These are phyloP conservation scores for Veloboletus limbatus DNA, from an alignment of 1,284 basidiomycete species.

Conservation along the genomic window DNA sequence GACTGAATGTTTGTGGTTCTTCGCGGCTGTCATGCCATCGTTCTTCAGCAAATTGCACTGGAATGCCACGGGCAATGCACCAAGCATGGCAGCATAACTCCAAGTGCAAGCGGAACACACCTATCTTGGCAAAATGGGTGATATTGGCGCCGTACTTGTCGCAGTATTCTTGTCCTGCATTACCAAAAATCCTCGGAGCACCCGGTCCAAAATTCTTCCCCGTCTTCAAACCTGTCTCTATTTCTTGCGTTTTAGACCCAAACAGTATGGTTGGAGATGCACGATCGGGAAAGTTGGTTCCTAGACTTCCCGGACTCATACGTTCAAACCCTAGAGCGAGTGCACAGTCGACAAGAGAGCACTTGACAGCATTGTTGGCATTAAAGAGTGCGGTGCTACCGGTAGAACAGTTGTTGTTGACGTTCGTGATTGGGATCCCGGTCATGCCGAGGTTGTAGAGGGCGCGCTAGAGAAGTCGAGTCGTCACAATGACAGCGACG, in stretches of 20 bases:
- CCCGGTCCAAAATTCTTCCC: conserved; percentile 67
- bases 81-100: neutral
- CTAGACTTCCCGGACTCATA: conserved; percentile 78
- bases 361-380: conserved; percentile 65
- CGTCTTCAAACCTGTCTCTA: conserved; percentile 46
- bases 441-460: conserved; percentile 84
- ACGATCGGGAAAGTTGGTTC: conserved; percentile 68
- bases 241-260: conserved; percentile 42
- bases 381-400: conserved; percentile 73
- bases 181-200: conserved; percentile 73
- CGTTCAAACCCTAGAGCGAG: conserved; percentile 88
- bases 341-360: conserved; percentile 69
- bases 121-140: conserved; percentile 73
- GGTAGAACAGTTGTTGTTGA: conserved; percentile 83
- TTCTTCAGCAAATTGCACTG: neutral
- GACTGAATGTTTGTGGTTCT: conserved; percentile 80
- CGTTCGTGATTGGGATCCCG: conserved; percentile 80
- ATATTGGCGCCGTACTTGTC: conserved; percentile 67
- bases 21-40: conserved; percentile 50
- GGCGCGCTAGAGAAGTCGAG: conserved; percentile 41
- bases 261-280: conserved; percentile 53
- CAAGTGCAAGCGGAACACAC: conserved; percentile 37
- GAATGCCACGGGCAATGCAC: neutral
- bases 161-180: conserved; percentile 77
- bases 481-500: neutral